These are phyloP conservation scores for Terfezia claveryi DNA, from an alignment of 495 filamentous ascomycete species.

Conservation along the genomic window DNA sequence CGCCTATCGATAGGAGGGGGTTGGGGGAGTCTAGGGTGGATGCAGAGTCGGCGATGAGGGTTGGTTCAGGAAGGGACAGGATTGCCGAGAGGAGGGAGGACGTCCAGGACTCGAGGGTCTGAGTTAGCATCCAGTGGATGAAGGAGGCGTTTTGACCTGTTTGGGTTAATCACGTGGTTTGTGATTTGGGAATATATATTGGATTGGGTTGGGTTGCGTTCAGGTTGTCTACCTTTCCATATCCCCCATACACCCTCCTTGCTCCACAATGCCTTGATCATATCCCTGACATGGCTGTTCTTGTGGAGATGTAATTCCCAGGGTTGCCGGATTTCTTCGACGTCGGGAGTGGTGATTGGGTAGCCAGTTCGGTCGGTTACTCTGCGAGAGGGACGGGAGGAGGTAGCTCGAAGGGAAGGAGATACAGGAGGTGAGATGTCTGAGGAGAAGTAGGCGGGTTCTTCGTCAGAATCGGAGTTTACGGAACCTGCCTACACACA, in stretches of 20 bases:
- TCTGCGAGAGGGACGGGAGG: slow-evolving; percentile 32
- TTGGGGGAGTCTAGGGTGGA: slow-evolving; percentile 8
- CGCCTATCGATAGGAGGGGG: slow-evolving; percentile 28
- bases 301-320: slow-evolving; percentile 9
- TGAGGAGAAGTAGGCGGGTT: slow-evolving; percentile 69
- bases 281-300: slow-evolving; percentile 9
- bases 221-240: slow-evolving; percentile 75
- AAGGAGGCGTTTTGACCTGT: slow-evolving; percentile 16
- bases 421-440: slow-evolving; percentile 21
- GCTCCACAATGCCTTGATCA: slow-evolving; percentile 38
- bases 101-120: slow-evolving; percentile 16
- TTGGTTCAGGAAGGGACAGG: slow-evolving; percentile 14
- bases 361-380: slow-evolving; percentile 32
- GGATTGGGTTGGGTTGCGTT: slow-evolving; percentile 19
- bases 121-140: slow-evolving; percentile 10
- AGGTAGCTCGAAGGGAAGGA: slow-evolving; percentile 29
- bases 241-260: slow-evolving; percentile 76
- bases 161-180: background rate
- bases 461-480: slow-evolving; percentile 30
- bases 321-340: slow-evolving; percentile 17
- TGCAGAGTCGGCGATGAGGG: slow-evolving; percentile 7
- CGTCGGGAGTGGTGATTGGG: slow-evolving; percentile 13
- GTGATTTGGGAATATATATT: background rate
- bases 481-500: too few species aligned
- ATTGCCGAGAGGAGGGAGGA: slow-evolving; percentile 15